These are phyloP conservation scores for Aspergillus novofumigatus DNA, from an alignment of 2,329 filamentous ascomycete genomes.

Conservation along the genomic window DNA sequence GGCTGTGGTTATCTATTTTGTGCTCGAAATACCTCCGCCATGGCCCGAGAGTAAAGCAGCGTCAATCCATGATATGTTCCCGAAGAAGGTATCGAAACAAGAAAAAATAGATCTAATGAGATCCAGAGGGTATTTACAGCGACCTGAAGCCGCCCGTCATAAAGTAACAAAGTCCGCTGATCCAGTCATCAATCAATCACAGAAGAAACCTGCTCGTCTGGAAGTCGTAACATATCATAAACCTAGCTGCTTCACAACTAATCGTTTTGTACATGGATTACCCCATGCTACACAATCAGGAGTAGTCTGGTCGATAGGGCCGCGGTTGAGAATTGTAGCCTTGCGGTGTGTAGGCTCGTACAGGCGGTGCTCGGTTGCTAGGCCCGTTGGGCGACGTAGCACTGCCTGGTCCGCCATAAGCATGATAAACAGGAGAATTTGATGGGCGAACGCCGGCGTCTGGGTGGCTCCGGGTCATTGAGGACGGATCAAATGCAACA, in stretches of 20 bases:
- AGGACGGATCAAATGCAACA: slow-evolving; percentile 18
- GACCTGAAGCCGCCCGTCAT: slow-evolving; percentile 3
- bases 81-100: neutral
- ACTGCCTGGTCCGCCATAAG: slow-evolving; percentile 17
- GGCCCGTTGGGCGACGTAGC: slow-evolving; percentile 21
- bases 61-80: slow-evolving; percentile 2
- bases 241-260: slow-evolving; percentile 2
- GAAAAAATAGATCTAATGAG: neutral
- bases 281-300: slow-evolving; percentile 1
- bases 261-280: neutral
- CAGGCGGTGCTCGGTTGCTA: slow-evolving; percentile 15
- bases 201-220: slow-evolving; percentile 27
- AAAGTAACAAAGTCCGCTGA: slow-evolving; percentile 6
- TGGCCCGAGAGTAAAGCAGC: neutral
- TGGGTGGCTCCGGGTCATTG: slow-evolving; percentile 1
- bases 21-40: neutral
- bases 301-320: slow-evolving; percentile 6
- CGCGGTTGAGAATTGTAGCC: slow-evolving; percentile 8
- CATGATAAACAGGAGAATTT: slow-evolving; percentile 13
- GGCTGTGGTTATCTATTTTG: neutral
- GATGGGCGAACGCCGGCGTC: neutral
- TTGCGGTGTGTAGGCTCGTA: slow-evolving; percentile 20
- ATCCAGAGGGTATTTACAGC: slow-evolving; percentile 7
- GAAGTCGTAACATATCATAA: slow-evolving; percentile 15
- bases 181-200: slow-evolving; percentile 20